Base-by-base conservation (phyloP, 164 flowering plant species). In the Macadamia integrifolia region DNA sequence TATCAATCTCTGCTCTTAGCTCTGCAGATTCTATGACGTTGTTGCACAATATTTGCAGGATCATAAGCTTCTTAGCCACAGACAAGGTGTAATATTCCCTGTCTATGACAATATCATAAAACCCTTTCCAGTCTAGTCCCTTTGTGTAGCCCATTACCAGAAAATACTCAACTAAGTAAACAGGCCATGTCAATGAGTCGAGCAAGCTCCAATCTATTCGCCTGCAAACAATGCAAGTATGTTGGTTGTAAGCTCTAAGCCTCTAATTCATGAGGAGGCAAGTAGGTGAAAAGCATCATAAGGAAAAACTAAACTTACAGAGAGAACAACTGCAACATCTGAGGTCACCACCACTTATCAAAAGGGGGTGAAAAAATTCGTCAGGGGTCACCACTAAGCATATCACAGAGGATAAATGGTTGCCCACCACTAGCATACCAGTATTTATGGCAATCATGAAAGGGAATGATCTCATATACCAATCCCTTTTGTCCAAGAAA, bases 141-240 rank as follows among this genome's bases (percentile, higher is more conserved):
- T 77, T 79, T 23, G 75, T 68, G 48, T 83, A 78, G 43, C 93
- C 92, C 91, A 82, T 87, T 29, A 82, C 71, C 66, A 78, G 71
- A 66, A 92, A 70, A 81, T 95, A 95, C 43, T 84, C 87, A 32
- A 84, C 76, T 71, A 89, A 53, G 71, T 76, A 91, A 69, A 82
- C 83, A 58, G 97, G 94, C 99, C 99, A 95, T 46, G 98, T 92
- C 61, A 95, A 71, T 48, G 84, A 63, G 76, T 95, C 99, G 55
- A 95, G 84, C 77, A 95, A 83, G 77, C 80, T 80, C 98, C 99
- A 95, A 60, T 95, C 96, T 66, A 88, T 76, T 65, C 80, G 75
- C 81, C 99, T 95, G 89, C 69, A 75, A 35, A 70, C 42, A 70
- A 68, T 11, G 32, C 30, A 53, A 55, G 58, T n/a, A 60, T 10